These are phyloP conservation scores for Phytophthora meadii DNA, from an alignment of 352 stramenopile genomes.

Conservation along the genomic window DNA sequence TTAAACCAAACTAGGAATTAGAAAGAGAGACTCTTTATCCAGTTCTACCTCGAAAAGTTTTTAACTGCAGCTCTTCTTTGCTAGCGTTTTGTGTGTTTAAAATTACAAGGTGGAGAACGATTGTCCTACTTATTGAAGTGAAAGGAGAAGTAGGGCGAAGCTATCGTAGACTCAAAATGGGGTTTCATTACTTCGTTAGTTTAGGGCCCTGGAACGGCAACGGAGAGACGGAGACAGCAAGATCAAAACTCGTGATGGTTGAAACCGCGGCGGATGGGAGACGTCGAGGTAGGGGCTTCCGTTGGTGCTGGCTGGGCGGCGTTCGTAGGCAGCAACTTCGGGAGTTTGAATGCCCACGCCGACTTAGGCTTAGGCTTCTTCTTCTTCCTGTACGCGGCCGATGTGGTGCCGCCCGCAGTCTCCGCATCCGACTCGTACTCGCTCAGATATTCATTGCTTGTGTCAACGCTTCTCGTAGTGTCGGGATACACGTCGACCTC, in stretches of 20 bases:
- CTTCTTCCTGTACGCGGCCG: conserved; percentile 39
- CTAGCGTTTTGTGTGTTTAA: neutral
- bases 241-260: conserved; percentile 68
- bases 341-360: conserved; percentile 50
- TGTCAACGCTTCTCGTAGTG: conserved; percentile 29
- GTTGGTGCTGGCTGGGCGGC: conserved; percentile 18
- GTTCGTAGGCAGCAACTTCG: conserved; percentile 45
- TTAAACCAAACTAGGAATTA: neutral
- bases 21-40: neutral
- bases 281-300: conserved; percentile 37
- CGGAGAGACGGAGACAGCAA: conserved; percentile 15
- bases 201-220: conserved; percentile 26
- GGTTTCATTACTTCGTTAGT: conserved; percentile 41
- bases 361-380: conserved; percentile 50
- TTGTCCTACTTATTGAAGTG: neutral
- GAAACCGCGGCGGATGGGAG: conserved; percentile 51
- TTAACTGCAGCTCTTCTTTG: conserved; percentile 3
- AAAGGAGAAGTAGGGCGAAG: neutral
- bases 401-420: conserved; percentile 37
- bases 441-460: conserved; percentile 34
- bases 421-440: conserved; percentile 43
- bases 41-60: neutral
- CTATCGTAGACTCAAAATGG: conserved; percentile 10
- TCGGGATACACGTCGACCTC: conserved; percentile 26
- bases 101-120: neutral